These are phyloP conservation scores for Ceratobasidium sp. DNA, from an alignment of 1,284 basidiomycete genomes.

Conservation along the genomic window DNA sequence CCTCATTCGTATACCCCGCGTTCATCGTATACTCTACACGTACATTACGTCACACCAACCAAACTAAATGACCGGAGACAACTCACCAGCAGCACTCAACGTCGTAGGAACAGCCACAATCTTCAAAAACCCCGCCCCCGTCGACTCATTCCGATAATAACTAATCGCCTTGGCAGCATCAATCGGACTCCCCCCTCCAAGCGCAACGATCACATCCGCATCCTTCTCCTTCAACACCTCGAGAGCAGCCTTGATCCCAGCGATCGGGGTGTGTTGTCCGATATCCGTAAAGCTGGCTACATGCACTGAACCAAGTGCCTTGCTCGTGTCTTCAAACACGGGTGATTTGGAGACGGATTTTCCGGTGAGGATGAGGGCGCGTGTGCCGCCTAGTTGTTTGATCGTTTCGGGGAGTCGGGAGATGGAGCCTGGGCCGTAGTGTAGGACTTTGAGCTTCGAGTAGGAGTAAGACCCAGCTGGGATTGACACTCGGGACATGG, in stretches of 20 bases:
- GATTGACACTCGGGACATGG: constrained; percentile 16
- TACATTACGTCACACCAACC: not conserved
- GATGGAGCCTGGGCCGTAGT: constrained; percentile 76
- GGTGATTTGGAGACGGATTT: constrained; percentile 67
- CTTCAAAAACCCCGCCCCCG: constrained; percentile 63
- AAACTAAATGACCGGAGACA: not conserved
- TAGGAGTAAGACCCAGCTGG: constrained; percentile 27
- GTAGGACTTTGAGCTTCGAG: constrained; percentile 67
- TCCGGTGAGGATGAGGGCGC: constrained; percentile 78
- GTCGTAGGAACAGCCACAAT: constrained; percentile 87
- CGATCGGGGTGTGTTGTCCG: constrained; percentile 80
- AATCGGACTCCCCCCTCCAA: constrained; percentile 85
- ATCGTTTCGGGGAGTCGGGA: constrained; percentile 75
- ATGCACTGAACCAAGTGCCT: constrained; percentile 65
- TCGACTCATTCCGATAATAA: constrained; percentile 70
- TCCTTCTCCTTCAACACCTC: constrained; percentile 66
- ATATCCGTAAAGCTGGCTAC: constrained; percentile 81
- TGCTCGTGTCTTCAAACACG: constrained; percentile 65
- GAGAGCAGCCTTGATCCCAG: constrained; percentile 75
- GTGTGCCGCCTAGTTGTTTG: constrained; percentile 66
- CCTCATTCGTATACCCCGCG: constrained; percentile 81
- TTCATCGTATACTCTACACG: constrained; percentile 59
- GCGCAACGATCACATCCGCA: constrained; percentile 77
- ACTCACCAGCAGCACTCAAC: constrained; percentile 71
- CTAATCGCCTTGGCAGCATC: constrained; percentile 81